Conservation (phyloP, 352 stramenopile species). For the Blastocystis sp. region DNA sequence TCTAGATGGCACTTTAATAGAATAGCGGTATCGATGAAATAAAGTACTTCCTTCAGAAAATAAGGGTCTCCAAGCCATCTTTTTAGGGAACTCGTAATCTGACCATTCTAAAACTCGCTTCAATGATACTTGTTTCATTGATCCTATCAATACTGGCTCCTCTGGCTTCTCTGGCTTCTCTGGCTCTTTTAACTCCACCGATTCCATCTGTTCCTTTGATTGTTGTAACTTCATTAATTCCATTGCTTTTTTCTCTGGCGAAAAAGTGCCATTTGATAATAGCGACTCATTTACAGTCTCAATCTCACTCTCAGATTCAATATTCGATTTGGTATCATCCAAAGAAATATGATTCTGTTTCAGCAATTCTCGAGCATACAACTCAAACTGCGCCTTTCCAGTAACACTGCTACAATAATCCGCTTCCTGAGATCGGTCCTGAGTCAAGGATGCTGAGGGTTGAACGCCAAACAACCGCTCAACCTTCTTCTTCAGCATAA, state of each 20-base stretch:
- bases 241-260: not conserved
- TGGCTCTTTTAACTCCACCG: not conserved
- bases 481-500: conserved; percentile 16
- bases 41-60: not conserved
- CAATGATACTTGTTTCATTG: too few species aligned
- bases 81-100: not conserved
- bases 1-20: not conserved
- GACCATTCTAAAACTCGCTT: not conserved
- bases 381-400: not conserved
- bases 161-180: not conserved
- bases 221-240: not conserved
- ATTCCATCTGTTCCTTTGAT: not conserved
- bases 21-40: not conserved
- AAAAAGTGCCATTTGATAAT: not conserved
- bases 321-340: not conserved
- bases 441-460: not conserved
- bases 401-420: not conserved
- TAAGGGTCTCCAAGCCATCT: not conserved
- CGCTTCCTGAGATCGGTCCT: not conserved
- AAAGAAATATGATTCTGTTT: not conserved
- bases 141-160: too few species aligned
- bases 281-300: not conserved
- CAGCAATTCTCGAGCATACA: not conserved
- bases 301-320: not conserved
- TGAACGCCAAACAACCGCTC: conserved; percentile 26